phyloP scores from a whole-genome alignment of 306 rosid species.

The Cucumis cinereus region DNA sequence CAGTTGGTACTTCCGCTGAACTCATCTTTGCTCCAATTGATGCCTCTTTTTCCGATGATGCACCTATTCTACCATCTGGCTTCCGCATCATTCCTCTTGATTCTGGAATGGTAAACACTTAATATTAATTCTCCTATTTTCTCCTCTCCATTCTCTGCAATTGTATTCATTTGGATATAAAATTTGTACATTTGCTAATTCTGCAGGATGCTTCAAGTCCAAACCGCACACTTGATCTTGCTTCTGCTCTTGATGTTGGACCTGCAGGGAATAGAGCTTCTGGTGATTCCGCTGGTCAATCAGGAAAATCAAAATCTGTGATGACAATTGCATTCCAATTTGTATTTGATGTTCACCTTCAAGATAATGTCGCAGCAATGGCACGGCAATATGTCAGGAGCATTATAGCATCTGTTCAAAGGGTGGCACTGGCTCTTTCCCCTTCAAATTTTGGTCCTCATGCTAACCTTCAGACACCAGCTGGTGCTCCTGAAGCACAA shows the following conservation, averaged over 20 bases:
- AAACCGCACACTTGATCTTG: constrained; percentile 93
- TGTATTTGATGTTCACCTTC: constrained; percentile 84
- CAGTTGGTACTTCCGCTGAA: constrained; percentile 75
- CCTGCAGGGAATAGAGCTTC: constrained; percentile 50
- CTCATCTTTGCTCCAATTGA: constrained; percentile 96
- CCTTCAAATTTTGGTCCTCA: constrained; percentile 61
- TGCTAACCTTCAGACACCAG: constrained; percentile 46
- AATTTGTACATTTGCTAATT: not conserved
- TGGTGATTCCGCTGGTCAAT: constrained; percentile 43
- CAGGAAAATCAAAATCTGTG: constrained; percentile 74
- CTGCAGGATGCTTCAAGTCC: constrained; percentile 71
- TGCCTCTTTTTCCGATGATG: constrained; percentile 93
- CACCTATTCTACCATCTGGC: constrained; percentile 91
- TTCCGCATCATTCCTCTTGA: constrained; percentile 92
- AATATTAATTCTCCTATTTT: not conserved
- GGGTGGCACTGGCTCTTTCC: constrained; percentile 90
- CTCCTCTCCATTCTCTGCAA: not conserved
- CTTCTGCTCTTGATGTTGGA: constrained; percentile 92
- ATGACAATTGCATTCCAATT: constrained; percentile 99
- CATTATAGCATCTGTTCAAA: constrained; percentile 87
- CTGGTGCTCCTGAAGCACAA: constrained; percentile 86
- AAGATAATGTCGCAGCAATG: constrained; percentile 75
- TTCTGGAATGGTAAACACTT: constrained; percentile 40
- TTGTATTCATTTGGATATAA: not conserved
- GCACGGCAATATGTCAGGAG: constrained; percentile 88